Base-by-base conservation (phyloP, 2,329 filamentous ascomycete species). In the Microdochium paspali region DNA sequence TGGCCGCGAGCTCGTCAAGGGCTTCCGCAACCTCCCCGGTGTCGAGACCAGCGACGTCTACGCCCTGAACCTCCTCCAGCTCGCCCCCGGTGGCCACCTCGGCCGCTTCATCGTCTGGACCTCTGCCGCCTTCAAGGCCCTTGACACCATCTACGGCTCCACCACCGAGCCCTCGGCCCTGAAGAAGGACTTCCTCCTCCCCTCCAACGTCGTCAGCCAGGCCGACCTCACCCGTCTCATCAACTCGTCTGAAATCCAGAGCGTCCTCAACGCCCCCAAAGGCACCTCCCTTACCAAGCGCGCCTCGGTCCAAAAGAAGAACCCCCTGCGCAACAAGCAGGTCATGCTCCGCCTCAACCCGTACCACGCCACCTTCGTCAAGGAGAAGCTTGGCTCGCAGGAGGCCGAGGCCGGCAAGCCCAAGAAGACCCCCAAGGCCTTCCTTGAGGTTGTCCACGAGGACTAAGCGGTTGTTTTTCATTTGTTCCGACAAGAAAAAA, bases 21-120 rank as follows among this genome's bases (percentile, higher is more conserved):
- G 90, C 64, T 96, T 96, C 88, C 90, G 93, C 81, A 98, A 98
- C 85, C 87, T 98, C 67, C 83, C 93, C 66, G 93, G 93, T 77
- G 90, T 97, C 60, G 93, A 98, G 87, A 95, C 90, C 58, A 90
- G 80, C 67, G 85, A 90, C 61, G 90, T 96, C 72, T 90, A 85
- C 76, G 78, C 89, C 58, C 83, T 98, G 66, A 96, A 97, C 84
- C 90, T 97, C 66, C 89, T 98, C 71, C 93, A 98, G 82, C 89
- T 98, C 69, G 93, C 93, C 59, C 93, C 93, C 61, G 93, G 93
- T 81, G 94, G 93, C 66, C 93, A 98, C 78, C 87, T 98, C 62
- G 93, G 93, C 64, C 93, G 93, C 67, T 98, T 98, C 84, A 82
- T 98, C 72, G 81, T 98, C 82, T 98, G 93, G 93, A 93, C 93